These are phyloP conservation scores for Amborella trichopoda DNA, from an alignment of 164 flowering plant species.

Conservation along the genomic window DNA sequence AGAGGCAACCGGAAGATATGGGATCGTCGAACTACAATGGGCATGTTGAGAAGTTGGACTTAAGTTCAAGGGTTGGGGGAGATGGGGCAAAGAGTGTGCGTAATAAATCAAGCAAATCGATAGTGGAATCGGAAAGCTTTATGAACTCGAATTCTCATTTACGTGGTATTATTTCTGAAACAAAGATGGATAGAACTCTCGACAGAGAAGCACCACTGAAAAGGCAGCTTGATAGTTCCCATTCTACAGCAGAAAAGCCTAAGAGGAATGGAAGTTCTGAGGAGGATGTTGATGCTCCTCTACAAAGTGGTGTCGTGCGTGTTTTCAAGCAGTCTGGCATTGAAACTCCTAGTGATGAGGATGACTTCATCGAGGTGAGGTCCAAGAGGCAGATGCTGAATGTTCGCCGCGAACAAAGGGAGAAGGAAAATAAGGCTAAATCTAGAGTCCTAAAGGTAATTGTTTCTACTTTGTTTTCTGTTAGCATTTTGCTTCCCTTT, in stretches of 20 bases:
- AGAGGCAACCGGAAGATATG: constrained; percentile 26
- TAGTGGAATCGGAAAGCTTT: constrained; percentile 25
- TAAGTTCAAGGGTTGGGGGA: constrained; percentile 25
- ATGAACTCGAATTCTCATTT: constrained; percentile 16
- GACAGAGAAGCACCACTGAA: constrained; percentile 25
- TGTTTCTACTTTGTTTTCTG: neutral
- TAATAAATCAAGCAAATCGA: constrained; percentile 25
- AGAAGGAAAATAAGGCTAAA: constrained; percentile 78
- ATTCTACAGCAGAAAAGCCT: constrained; percentile 1
- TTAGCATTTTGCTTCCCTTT: neutral
- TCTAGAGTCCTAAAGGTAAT: constrained; percentile 54
- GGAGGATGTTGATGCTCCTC: constrained; percentile 73
- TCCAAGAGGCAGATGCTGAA: constrained; percentile 96
- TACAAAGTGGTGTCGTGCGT: constrained; percentile 89
- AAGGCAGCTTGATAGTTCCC: constrained; percentile 17
- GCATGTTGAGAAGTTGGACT: constrained; percentile 26
- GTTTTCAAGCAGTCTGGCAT: constrained; percentile 91
- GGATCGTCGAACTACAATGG: constrained; percentile 19
- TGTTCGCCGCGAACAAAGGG: constrained; percentile 94
- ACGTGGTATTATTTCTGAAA: constrained; percentile 25
- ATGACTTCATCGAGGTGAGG: constrained; percentile 97
- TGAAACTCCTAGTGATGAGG: constrained; percentile 92
- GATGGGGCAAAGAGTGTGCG: constrained; percentile 27
- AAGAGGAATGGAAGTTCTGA: constrained; percentile 32
- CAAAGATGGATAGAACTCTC: constrained; percentile 23